Evolutionary conservation across 2,329 filamentous ascomycete genomes (phyloP), one percentile per base, ranked within the genome.

Genomic region (Aspergillus tubingensis): DNA sequence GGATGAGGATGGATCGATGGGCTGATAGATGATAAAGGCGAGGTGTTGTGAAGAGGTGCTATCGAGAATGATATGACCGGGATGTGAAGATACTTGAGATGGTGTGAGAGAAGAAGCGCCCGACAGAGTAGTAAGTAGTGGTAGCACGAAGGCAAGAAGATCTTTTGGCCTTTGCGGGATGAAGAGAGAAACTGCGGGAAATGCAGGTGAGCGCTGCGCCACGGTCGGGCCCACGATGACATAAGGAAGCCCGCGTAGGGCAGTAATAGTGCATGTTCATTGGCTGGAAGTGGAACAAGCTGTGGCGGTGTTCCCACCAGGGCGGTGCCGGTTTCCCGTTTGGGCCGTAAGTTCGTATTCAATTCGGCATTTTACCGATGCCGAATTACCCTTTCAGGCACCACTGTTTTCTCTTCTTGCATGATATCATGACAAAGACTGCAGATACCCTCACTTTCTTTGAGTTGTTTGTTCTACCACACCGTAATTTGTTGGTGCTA

Each of bases 321-420:
- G 47, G 47, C 47, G 44, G 44, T 49, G 44, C 44, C 44, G 44
- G 25, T 50, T 30, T 30, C n/a, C 47, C 25, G 47, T 50, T 50
- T 50, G 27, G 25, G 10, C 11, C 32, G 32, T 4, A 36, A 36
- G 32, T 36, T 36, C 47, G 47, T 30, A 30, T 43, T 43, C 39
- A 25, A 27, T 50, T 30, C 47, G 25, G 25, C 47, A 23, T 21
- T 44, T 44, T 23, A 36, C 32, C 32, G 32, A 36, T 36, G 32
- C 32, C 11, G 32, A 36, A 13, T 36, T 36, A 36, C 32, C 32
- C 30, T 53, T 36, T 41, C 48, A 30, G 5, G 44, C 56, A 51
- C 17, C 17, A 41, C 36, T 15, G 21, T 10, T 38, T 32, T 52
- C 23, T 15, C 41, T 8, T 36, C 32, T 36, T 11, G 32, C 10